These are phyloP conservation scores for Echinosophora koreensis DNA, from an alignment of 306 rosid genomes.

Conservation along the genomic window DNA sequence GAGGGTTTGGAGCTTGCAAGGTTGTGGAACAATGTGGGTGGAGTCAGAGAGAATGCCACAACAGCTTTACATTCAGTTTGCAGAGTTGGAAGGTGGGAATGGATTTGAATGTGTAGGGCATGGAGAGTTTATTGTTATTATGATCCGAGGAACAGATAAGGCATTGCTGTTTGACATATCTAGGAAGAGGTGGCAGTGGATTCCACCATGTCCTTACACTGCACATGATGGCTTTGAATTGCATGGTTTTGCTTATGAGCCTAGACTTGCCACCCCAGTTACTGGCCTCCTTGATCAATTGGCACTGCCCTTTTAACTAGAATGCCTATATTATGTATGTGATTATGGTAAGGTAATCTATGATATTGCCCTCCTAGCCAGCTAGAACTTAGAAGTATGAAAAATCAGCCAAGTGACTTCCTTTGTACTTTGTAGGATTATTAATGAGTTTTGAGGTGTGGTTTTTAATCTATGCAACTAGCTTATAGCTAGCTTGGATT, in stretches of 20 bases:
- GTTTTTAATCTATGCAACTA: neutral
- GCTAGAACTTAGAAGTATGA: neutral
- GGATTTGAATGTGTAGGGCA: constrained; percentile 85
- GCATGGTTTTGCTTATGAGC: constrained; percentile 92
- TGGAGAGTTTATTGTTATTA: constrained; percentile 75
- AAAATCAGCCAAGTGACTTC: neutral
- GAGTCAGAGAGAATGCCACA: constrained; percentile 98
- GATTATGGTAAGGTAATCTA: neutral
- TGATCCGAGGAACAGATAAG: constrained; percentile 64
- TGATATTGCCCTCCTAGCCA: neutral
- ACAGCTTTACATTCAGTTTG: constrained; percentile 74
- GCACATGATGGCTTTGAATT: constrained; percentile 51
- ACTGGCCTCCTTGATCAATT: constrained; percentile 80
- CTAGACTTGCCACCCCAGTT: constrained; percentile 82
- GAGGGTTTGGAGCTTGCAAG: constrained; percentile 82
- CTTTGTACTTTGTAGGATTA: neutral
- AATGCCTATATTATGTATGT: too few relatives aligned
- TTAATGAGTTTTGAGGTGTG: neutral
- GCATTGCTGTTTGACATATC: constrained; percentile 71
- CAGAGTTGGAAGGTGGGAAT: constrained; percentile 65
- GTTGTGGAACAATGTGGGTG: constrained; percentile 85
- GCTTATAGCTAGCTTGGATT: neutral
- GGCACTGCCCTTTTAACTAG: constrained; percentile 61
- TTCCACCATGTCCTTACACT: constrained; percentile 86
- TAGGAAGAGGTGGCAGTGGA: constrained; percentile 89